Evolutionary conservation across 129 eudicot species (phyloP).

Genomic region (Helianthus tuberosus): DNA sequence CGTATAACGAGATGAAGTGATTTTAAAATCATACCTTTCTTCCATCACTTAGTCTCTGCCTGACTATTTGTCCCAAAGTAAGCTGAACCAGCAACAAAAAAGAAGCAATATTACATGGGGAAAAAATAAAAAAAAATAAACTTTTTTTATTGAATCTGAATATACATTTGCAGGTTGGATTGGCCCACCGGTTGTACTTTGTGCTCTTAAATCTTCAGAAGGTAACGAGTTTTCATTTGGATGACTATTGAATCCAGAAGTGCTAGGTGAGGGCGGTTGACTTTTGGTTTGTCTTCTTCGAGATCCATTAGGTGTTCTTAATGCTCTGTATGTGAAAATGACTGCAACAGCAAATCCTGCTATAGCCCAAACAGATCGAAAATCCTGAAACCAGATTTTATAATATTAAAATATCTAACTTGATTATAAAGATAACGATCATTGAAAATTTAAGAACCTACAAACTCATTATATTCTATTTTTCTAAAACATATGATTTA

Average conservation of each 20-base stretch:
- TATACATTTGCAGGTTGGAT: conserved; percentile 52
- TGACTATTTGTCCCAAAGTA: conserved; percentile 78
- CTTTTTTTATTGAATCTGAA: background rate
- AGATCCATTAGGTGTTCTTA: conserved; percentile 67
- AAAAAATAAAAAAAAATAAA: background rate
- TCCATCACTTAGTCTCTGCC: conserved; percentile 80
- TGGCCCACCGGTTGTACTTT: conserved; percentile 43
- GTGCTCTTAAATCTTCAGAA: conserved; percentile 60
- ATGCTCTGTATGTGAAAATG: conserved; percentile 72
- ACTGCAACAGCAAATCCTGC: conserved; percentile 89
- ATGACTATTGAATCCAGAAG: conserved; percentile 44
- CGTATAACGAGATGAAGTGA: background rate
- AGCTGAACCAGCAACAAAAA: conserved; percentile 46
- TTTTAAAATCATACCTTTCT: conserved; percentile 64
- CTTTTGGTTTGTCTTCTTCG: conserved; percentile 71
- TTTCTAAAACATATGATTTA: background rate
- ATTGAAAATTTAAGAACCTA: background rate
- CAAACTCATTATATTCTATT: background rate
- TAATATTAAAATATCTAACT: background rate
- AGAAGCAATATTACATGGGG: background rate
- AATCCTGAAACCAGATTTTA: conserved; percentile 50
- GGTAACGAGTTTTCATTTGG: conserved; percentile 38
- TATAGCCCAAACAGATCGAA: conserved; percentile 66
- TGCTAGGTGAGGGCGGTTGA: conserved; percentile 53
- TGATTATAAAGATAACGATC: background rate